phyloP scores from a whole-genome alignment of 2,329 filamentous ascomycete genomes.

The Calonectria pseudoturangicola region DNA sequence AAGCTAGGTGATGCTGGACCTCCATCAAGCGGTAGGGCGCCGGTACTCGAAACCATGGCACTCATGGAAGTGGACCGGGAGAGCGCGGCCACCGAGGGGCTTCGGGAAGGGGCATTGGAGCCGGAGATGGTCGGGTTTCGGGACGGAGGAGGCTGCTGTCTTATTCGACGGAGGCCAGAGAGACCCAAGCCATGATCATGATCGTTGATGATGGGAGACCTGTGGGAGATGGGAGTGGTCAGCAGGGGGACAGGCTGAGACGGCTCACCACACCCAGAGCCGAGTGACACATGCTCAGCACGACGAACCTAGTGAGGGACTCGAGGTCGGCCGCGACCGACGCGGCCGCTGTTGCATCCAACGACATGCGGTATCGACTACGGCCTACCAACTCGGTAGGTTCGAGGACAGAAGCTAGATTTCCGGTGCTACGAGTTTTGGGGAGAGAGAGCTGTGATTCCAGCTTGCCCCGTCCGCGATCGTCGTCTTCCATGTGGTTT shows the following conservation, averaged over 20 bases:
- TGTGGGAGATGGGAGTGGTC: slow-evolving; percentile 63
- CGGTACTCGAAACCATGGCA: slow-evolving; percentile 76
- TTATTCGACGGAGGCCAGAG: slow-evolving; percentile 93
- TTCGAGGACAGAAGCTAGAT: slow-evolving; percentile 71
- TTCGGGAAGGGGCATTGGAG: slow-evolving; percentile 78
- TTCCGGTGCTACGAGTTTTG: slow-evolving; percentile 80
- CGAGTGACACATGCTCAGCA: slow-evolving; percentile 47
- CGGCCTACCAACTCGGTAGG: slow-evolving; percentile 72
- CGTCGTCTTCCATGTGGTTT: slow-evolving; percentile 57
- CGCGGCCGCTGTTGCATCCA: slow-evolving; percentile 82
- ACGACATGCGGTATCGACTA: slow-evolving; percentile 82
- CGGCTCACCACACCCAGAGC: slow-evolving; percentile 41
- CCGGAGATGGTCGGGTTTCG: slow-evolving; percentile 78
- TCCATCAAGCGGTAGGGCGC: slow-evolving; percentile 73
- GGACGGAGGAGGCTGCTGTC: slow-evolving; percentile 83
- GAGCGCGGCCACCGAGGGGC: slow-evolving; percentile 72
- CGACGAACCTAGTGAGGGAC: slow-evolving; percentile 80
- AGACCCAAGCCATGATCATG: slow-evolving; percentile 91
- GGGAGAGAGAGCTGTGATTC: slow-evolving; percentile 71
- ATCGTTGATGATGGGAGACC: slow-evolving; percentile 87
- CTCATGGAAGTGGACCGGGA: slow-evolving; percentile 83
- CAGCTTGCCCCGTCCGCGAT: slow-evolving; percentile 67
- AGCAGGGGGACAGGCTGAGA: slow-evolving; percentile 47
- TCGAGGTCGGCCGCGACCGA: slow-evolving; percentile 78
- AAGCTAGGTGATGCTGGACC: slow-evolving; percentile 84